Conservation (phyloP, 805 yeast species). For the Suhomyces faveliae region DNA sequence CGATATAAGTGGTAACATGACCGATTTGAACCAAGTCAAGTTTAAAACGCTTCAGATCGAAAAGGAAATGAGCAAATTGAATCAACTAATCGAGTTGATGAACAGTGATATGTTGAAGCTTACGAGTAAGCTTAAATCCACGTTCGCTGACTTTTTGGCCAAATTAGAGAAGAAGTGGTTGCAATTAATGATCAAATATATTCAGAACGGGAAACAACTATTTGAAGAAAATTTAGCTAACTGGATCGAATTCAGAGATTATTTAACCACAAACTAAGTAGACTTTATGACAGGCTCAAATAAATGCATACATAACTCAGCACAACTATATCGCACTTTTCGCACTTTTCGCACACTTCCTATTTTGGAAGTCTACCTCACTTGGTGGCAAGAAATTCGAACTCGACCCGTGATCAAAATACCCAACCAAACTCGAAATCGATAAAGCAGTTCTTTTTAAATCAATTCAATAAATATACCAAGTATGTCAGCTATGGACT, state of each 20-base stretch:
- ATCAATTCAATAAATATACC: background rate
- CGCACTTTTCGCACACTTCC: constrained; percentile 3
- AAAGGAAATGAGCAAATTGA: constrained; percentile 43
- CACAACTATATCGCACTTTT: background rate
- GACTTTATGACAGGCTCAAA: background rate
- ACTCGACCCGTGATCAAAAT: background rate
- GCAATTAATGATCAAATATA: constrained; percentile 34
- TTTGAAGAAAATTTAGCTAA: constrained; percentile 29
- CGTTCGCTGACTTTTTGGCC: constrained; percentile 34
- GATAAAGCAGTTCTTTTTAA: background rate
- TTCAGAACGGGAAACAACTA: constrained; percentile 33
- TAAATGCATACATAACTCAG: background rate
- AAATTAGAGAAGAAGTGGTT: constrained; percentile 44
- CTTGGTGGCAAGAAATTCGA: constrained; percentile 8
- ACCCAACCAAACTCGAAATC: background rate
- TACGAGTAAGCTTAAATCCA: constrained; percentile 43
- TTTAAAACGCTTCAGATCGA: constrained; percentile 35
- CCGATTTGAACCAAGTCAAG: constrained; percentile 18
- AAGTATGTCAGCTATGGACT: constrained; percentile 36
- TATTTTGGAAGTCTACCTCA: constrained; percentile 9
- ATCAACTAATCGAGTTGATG: constrained; percentile 46
- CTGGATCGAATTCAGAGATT: constrained; percentile 35
- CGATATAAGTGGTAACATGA: background rate
- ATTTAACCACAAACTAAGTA: constrained; percentile 4
- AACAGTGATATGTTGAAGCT: constrained; percentile 44